Evolutionary conservation across 2,329 filamentous ascomycete species (phyloP).

Genomic region (Chaetomiaceae sp.): DNA sequence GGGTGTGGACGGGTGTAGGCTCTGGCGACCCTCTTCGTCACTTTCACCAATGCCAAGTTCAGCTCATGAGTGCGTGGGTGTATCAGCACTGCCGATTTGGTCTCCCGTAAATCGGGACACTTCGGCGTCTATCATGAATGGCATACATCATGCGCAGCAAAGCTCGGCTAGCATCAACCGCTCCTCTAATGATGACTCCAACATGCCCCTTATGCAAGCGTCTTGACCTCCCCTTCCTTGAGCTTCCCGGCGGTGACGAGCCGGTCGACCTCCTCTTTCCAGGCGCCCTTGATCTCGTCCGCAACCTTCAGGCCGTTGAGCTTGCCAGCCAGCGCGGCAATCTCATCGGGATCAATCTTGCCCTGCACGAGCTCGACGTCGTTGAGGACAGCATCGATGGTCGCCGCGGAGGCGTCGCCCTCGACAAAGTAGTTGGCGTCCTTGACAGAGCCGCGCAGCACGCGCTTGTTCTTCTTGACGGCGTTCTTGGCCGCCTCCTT

Average conservation of each 20-base stretch:
- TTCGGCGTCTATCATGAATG: too few species aligned
- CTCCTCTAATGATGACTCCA: neutral
- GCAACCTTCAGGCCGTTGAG: conserved; percentile 73
- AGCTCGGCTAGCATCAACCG: neutral
- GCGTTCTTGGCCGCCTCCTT: conserved; percentile 99
- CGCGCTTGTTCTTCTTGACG: conserved; percentile 99
- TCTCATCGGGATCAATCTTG: conserved; percentile 87
- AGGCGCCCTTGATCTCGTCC: conserved; percentile 79
- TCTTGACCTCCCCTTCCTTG: conserved; percentile 76
- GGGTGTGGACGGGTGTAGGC: neutral
- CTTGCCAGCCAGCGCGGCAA: conserved; percentile 75
- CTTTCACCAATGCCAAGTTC: too few species aligned
- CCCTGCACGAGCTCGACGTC: conserved; percentile 82
- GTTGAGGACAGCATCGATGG: conserved; percentile 75
- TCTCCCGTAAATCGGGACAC: too few species aligned
- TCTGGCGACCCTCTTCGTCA: neutral
- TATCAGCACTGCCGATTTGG: too few species aligned
- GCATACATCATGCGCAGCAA: too few species aligned
- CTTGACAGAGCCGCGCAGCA: conserved; percentile 88
- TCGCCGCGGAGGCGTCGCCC: conserved; percentile 63
- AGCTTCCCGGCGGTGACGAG: conserved; percentile 78
- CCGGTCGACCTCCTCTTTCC: conserved; percentile 69
- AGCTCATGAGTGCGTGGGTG: too few species aligned
- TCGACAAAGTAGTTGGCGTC: conserved; percentile 92
- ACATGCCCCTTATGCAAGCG: conserved; percentile 28